A percentile compares a stretch with the other conserved stretches of the same genome.
Conservation (phyloP, 2,329 filamentous ascomycete species). For the Colletotrichum echinochloae region DNA sequence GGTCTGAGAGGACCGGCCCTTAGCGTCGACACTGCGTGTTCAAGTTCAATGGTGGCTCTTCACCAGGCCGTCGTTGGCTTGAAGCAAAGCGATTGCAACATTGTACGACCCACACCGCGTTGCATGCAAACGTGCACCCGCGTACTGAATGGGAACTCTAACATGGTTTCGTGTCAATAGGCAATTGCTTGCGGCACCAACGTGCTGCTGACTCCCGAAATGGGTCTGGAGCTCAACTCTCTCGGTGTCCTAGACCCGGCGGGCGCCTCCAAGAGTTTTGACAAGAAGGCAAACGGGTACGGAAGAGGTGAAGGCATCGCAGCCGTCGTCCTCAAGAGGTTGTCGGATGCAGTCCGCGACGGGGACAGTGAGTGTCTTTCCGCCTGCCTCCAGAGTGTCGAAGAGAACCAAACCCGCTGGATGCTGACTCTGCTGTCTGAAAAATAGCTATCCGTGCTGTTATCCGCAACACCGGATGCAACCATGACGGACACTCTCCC, state of each 20-base stretch:
- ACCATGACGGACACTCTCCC: conserved; percentile 56
- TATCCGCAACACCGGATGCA: conserved; percentile 50
- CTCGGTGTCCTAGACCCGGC: conserved; percentile 21
- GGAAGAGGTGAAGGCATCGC: conserved; percentile 72
- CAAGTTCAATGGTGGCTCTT: conserved; percentile 59
- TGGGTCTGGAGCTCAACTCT: conserved; percentile 16
- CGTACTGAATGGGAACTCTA: not conserved
- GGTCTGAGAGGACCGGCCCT: conserved; percentile 60
- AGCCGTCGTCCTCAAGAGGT: conserved; percentile 56
- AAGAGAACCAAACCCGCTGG: too few species aligned
- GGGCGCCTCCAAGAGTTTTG: conserved; percentile 53
- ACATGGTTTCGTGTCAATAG: not conserved
- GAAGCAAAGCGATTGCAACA: conserved; percentile 18
- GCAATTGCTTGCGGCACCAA: conserved; percentile 26
- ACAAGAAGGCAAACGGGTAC: conserved; percentile 70
- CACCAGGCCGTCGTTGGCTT: conserved; percentile 52
- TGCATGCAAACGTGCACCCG: too few species aligned
- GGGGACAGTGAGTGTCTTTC: not conserved
- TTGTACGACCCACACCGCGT: not conserved
- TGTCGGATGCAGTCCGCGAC: conserved; percentile 9
- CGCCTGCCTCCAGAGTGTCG: not conserved
- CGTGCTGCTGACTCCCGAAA: conserved; percentile 18
- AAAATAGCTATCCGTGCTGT: conserved; percentile 64
- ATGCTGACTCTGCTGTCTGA: conserved; percentile 64
- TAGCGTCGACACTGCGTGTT: conserved; percentile 65